Evolutionary conservation across 2,329 filamentous ascomycete species (phyloP).

Genomic region (Aspergillus sp.): DNA sequence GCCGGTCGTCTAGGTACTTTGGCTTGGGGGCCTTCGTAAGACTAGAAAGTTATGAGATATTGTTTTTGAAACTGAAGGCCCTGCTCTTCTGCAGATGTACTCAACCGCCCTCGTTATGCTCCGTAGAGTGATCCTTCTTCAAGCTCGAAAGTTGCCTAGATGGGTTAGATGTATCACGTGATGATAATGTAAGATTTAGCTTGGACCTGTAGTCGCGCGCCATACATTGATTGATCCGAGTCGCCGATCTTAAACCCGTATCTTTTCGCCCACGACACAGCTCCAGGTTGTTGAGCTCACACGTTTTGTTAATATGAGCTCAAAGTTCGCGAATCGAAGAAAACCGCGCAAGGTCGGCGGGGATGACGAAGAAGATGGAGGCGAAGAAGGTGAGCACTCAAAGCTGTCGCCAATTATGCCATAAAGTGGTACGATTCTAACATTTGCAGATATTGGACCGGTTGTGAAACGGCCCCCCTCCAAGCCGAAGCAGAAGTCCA

Average conservation of each 20-base stretch:
- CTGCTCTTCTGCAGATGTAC: too few species aligned
- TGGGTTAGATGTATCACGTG: neutral
- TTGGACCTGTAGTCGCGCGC: too few species aligned
- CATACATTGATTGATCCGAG: too few species aligned
- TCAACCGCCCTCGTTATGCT: too few species aligned
- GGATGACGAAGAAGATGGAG: conserved; percentile 57
- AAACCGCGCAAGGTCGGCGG: conserved; percentile 77
- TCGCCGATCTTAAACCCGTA: neutral
- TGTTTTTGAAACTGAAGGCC: too few species aligned
- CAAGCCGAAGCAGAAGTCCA: conserved; percentile 68
- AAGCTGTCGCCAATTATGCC: neutral
- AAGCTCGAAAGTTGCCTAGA: neutral
- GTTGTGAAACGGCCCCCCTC: conserved; percentile 54
- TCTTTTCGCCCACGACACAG: neutral
- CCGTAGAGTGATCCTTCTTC: neutral
- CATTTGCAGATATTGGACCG: conserved; percentile 44
- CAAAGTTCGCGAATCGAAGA: conserved; percentile 55
- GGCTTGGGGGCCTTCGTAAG: too few species aligned
- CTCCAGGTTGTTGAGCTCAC: neutral
- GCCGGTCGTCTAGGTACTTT: too few species aligned
- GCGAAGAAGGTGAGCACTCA: conserved; percentile 42
- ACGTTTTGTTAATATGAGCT: conserved; percentile 44
- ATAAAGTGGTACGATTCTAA: conserved; percentile 7
- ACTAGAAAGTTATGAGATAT: too few species aligned
- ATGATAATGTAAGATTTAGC: too few species aligned